Evolutionary conservation across 768 basidiomycete species (phyloP).

Genomic region (Amanita phalloides): DNA sequence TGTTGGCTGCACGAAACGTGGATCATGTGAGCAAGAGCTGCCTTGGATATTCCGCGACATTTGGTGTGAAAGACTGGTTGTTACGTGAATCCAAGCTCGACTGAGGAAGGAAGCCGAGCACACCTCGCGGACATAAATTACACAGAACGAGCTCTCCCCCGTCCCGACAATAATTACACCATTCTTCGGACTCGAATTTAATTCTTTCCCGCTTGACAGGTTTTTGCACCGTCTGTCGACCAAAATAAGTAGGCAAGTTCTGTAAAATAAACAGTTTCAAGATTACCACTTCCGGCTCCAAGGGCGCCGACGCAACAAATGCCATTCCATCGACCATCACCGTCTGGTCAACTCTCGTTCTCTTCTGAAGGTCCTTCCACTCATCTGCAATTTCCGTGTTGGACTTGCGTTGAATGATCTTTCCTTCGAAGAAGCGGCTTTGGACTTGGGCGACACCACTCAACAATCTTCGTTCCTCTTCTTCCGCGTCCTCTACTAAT

Average conservation of each 20-base stretch:
- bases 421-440: slow-evolving; percentile 48
- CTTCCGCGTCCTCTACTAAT: slow-evolving; percentile 33
- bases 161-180: slow-evolving; percentile 48
- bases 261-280: not conserved
- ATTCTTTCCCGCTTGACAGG: slow-evolving; percentile 18
- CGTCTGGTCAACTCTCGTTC: slow-evolving; percentile 27
- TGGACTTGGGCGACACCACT: slow-evolving; percentile 50
- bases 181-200: slow-evolving; percentile 44
- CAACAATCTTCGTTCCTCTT: slow-evolving; percentile 40
- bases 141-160: slow-evolving; percentile 45
- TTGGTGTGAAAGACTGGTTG: slow-evolving; percentile 39
- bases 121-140: slow-evolving; percentile 43
- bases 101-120: slow-evolving; percentile 3
- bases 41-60: slow-evolving; percentile 30
- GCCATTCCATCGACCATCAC: slow-evolving; percentile 21
- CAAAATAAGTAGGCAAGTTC: not conserved
- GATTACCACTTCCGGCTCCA: slow-evolving; percentile 7
- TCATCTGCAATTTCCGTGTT: slow-evolving; percentile 33
- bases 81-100: not conserved
- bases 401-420: slow-evolving; percentile 22
- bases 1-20: slow-evolving; percentile 37
- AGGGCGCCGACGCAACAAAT: slow-evolving; percentile 15
- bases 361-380: slow-evolving; percentile 36
- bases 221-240: slow-evolving; percentile 4
- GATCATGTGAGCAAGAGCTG: not conserved